These are phyloP conservation scores for Parachaetomium inaequale DNA, from an alignment of 495 filamentous ascomycete genomes.

Conservation along the genomic window DNA sequence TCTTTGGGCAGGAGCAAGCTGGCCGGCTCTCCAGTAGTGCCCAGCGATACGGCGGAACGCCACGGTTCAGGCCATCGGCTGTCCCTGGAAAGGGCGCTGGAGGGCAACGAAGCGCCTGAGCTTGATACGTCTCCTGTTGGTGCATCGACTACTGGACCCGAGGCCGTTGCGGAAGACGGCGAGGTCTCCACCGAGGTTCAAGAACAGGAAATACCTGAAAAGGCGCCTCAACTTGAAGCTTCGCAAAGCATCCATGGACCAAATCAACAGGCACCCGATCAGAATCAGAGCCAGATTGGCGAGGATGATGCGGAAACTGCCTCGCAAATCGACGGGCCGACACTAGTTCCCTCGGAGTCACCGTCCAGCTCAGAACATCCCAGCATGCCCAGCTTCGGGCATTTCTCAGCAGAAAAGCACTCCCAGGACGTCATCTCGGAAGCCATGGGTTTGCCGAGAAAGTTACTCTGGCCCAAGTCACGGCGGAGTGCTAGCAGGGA, in stretches of 20 bases:
- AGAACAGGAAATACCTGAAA: neutral
- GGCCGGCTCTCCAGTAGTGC: neutral
- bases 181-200: neutral
- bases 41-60: neutral
- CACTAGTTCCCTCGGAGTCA: conserved; percentile 11
- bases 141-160: neutral
- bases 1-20: neutral
- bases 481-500: neutral
- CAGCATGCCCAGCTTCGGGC: conserved; percentile 15
- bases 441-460: conserved; percentile 11
- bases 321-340: conserved; percentile 25
- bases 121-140: no score
- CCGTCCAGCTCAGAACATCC: conserved; percentile 1
- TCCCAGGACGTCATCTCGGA: conserved; percentile 16
- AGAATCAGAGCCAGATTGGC: neutral
- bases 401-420: conserved; percentile 23
- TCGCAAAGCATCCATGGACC: neutral
- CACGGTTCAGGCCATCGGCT: neutral
- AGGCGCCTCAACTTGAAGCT: neutral
- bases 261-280: neutral
- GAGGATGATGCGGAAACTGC: neutral
- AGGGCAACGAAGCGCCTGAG: neutral
- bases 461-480: conserved; percentile 29
- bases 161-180: neutral
- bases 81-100: neutral